phyloP scores from a whole-genome alignment of 306 rosid species.

The Cotoneaster glaucophyllus region DNA sequence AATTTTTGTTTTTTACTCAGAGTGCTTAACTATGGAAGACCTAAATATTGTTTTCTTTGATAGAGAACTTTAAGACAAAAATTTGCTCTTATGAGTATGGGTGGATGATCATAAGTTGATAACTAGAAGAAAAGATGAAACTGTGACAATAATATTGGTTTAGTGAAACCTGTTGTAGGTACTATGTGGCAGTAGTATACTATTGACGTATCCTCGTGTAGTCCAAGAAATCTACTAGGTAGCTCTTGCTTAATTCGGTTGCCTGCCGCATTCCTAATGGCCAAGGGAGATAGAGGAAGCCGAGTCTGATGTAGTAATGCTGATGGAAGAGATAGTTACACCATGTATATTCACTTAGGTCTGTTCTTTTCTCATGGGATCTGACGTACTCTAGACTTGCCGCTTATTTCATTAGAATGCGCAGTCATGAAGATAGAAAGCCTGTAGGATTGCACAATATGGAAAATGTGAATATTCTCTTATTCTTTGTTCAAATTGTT shows the following conservation, averaged over 20 bases:
- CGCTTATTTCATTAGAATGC: not conserved
- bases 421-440: not conserved
- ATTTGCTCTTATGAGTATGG: not conserved
- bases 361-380: not conserved
- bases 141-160: not conserved
- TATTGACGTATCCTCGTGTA: not conserved
- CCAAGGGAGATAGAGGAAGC: not conserved
- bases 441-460: not conserved
- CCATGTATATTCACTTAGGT: not conserved
- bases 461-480: not conserved
- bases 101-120: not conserved
- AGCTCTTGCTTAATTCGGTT: not conserved
- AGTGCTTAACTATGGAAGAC: constrained; percentile 1
- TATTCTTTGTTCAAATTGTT: not conserved
- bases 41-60: constrained; percentile 12
- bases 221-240: not conserved
- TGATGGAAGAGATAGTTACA: not conserved
- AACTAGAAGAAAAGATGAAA: not conserved
- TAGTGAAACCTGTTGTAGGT: no score
- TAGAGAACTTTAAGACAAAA: not conserved
- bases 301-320: not conserved
- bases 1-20: constrained; percentile 16
- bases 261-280: not conserved
- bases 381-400: not conserved
- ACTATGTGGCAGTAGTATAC: no score